Evolutionary conservation across 1,284 basidiomycete species (phyloP), one percentile per base, ranked within the genome.

Genomic region (Leccinum ponderosum): DNA sequence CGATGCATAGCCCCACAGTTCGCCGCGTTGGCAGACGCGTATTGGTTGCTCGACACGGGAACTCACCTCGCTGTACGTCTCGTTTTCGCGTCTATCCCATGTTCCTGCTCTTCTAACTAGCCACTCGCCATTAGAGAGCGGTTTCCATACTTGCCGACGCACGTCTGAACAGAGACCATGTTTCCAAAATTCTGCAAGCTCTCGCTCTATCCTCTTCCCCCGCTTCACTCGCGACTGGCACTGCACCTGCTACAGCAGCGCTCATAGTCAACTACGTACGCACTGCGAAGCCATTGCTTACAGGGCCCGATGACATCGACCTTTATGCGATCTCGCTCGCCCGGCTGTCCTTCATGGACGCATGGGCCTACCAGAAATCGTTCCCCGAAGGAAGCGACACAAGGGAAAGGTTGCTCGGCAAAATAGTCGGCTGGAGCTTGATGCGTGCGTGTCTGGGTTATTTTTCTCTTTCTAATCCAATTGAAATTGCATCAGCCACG

Each of bases 21-120:
- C 67, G 78, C 82, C 14, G 78, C 82, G 8, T 78, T 92, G 52
- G 83, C 88, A 22, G 87, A 91, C 74, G 91, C 90, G 68, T 93
- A 93, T 76, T 93, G 90, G 89, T 76, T 83, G 68, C 75, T 93
- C 65, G 91, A 93, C 74, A 80, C 83, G 3, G 89, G 87, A n/a
- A 76, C 81, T 20, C 77, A 86, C 51, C 71, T 89, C 57, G 69
- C 79, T 55, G 89, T 91, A 72, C 65, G 87, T 82, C n/a, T 14
- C 44, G n/a, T n/a, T 58, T 39, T 22, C 33, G 47, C 15, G 15
- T 17, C 4, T 12, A 51, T 20, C 9, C 5, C 42, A 17, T 44
- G 9, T 17, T 17, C 5, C 8, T 39, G 37, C 37, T 39, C 8
- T n/a, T 39, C 2, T 57, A 6, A 48, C n/a, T 27, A 14, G 12